Percentiles rank a stretch among this genome's conserved stretches.
Evolutionary conservation across 441 rosid species (phyloP).

Genomic region (Pelargonium cotyledonis): DNA sequence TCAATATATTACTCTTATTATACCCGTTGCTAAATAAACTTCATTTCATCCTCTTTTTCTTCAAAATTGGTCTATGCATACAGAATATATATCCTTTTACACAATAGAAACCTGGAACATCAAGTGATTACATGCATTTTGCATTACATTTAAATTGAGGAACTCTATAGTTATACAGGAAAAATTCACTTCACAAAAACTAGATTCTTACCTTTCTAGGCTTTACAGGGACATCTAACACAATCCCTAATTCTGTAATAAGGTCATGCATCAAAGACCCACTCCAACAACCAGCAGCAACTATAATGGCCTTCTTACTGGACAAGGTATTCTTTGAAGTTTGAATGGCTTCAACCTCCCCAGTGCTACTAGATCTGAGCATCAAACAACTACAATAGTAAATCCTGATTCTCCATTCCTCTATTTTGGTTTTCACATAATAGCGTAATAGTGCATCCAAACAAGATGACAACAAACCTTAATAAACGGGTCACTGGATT

Average conservation of each 20-base stretch:
- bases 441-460: neutral
- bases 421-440: neutral
- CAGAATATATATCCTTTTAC: neutral
- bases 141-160: neutral
- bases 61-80: neutral
- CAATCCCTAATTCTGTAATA: conserved; percentile 40
- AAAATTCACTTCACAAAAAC: conserved; percentile 3
- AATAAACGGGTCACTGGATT: conserved; percentile 61
- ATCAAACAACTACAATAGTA: conserved; percentile 8
- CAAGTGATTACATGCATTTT: neutral
- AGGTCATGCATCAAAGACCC: conserved; percentile 58
- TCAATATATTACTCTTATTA: neutral
- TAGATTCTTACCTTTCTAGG: conserved; percentile 69
- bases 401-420: neutral
- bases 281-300: conserved; percentile 96
- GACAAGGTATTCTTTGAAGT: conserved; percentile 54
- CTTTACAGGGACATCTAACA: conserved; percentile 57
- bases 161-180: neutral
- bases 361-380: conserved; percentile 41
- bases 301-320: conserved; percentile 57
- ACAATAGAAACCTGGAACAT: neutral
- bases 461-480: conserved; percentile 34
- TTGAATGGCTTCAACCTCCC: conserved; percentile 56
- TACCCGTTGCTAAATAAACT: neutral
- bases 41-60: neutral